These are phyloP conservation scores for Botrytis elliptica DNA, from an alignment of 2,329 filamentous ascomycete species.

Conservation along the genomic window DNA sequence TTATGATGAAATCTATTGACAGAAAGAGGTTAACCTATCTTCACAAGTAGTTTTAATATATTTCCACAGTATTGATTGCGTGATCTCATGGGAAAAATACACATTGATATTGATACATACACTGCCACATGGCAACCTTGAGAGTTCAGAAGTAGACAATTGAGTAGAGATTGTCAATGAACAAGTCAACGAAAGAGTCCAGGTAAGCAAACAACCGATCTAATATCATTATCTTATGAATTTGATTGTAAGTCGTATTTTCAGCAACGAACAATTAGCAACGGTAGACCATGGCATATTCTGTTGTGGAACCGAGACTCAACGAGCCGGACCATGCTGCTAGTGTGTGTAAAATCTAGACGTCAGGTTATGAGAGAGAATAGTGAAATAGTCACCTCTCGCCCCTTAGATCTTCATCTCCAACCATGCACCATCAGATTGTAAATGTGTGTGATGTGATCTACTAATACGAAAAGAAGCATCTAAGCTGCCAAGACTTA, in stretches of 20 bases:
- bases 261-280: not conserved
- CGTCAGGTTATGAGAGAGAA: not conserved
- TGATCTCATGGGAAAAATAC: no score
- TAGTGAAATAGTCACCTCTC: not conserved
- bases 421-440: not conserved
- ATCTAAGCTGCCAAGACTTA: not conserved
- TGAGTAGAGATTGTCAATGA: no score
- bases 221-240: no score
- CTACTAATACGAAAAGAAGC: not conserved
- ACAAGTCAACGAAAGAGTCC: no score
- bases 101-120: no score
- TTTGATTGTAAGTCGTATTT: not conserved
- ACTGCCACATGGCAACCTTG: no score
- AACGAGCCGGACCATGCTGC: no score
- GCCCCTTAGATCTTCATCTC: not conserved
- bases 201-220: no score
- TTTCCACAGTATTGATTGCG: no score
- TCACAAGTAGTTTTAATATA: not conserved
- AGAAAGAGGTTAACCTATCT: not conserved
- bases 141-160: no score
- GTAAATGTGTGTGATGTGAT: not conserved
- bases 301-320: no score
- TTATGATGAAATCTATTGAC: not conserved
- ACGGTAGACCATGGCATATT: not conserved
- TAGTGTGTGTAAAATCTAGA: not conserved